These are phyloP conservation scores for Polygonum aviculare DNA, from an alignment of 148 eudicot species.

Conservation along the genomic window DNA sequence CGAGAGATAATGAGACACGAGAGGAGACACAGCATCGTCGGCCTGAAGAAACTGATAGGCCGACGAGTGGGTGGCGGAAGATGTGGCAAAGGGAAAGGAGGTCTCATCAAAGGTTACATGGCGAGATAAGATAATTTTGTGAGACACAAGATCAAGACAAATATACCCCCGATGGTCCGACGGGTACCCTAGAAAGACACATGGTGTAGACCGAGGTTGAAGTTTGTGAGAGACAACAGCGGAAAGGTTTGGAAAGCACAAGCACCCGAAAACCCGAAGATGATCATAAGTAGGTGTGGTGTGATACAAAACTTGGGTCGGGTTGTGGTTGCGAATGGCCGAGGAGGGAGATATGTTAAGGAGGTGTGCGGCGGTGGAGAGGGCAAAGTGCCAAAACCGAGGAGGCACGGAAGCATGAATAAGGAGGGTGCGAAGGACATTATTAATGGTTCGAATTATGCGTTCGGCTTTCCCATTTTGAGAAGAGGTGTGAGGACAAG, in stretches of 20 bases:
- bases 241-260: background rate
- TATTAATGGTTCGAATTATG: background rate
- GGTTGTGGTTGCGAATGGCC: background rate
- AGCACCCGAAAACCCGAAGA: background rate
- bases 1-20: too few species aligned
- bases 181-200: background rate
- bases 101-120: conserved; percentile 15
- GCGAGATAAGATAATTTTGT: conserved; percentile 7
- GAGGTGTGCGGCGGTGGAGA: background rate
- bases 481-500: background rate
- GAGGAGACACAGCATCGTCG: background rate
- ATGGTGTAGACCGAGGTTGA: background rate
- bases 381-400: background rate
- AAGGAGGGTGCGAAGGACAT: background rate
- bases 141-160: background rate
- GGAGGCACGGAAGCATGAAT: background rate
- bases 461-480: conserved; percentile 1
- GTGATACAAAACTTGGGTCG: background rate
- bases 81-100: background rate
- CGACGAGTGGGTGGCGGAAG: background rate
- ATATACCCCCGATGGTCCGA: background rate
- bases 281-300: background rate
- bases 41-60: too few species aligned
- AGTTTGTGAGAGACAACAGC: background rate
- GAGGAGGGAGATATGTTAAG: background rate